Evolutionary conservation across 805 yeast genomes (phyloP).

Genomic region (Kodamaea leandrae): DNA sequence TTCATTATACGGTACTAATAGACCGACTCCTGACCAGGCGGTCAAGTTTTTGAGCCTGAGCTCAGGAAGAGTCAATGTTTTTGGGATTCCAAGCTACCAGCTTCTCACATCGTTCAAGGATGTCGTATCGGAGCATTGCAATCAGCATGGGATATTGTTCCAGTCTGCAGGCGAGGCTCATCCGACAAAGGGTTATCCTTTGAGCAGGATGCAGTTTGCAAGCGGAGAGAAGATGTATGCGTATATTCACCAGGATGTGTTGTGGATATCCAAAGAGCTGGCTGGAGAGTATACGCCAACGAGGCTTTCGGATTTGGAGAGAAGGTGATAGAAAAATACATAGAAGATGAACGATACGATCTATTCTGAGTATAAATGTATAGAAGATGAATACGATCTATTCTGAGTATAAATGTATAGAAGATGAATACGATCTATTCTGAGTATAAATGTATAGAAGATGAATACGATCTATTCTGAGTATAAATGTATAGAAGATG

Average conservation of each 20-base stretch:
- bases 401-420: too few species aligned
- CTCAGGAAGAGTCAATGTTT: conserved; percentile 15
- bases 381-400: too few species aligned
- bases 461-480: too few species aligned
- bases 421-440: too few species aligned
- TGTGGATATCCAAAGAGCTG: conserved; percentile 45
- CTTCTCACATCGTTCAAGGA: conserved; percentile 56
- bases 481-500: too few species aligned
- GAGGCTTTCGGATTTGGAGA: conserved; percentile 1
- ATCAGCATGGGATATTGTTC: conserved; percentile 45
- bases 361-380: too few species aligned
- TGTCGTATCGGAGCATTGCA: conserved; percentile 62
- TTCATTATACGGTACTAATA: conserved; percentile 9
- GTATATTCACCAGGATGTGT: conserved; percentile 63
- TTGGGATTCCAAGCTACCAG: conserved; percentile 43
- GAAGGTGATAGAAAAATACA: too few species aligned
- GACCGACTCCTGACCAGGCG: conserved; percentile 4
- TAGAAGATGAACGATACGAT: too few species aligned
- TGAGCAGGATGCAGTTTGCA: conserved; percentile 40
- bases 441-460: too few species aligned
- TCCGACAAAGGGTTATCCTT: conserved; percentile 39
- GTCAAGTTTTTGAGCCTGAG: background rate
- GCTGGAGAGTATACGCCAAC: conserved; percentile 41
- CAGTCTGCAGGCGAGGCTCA: conserved; percentile 29
- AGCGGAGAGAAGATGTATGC: conserved; percentile 36